Evolutionary conservation across 208 protist species (phyloP).

Genomic region (Leishmania tarentolae): DNA sequence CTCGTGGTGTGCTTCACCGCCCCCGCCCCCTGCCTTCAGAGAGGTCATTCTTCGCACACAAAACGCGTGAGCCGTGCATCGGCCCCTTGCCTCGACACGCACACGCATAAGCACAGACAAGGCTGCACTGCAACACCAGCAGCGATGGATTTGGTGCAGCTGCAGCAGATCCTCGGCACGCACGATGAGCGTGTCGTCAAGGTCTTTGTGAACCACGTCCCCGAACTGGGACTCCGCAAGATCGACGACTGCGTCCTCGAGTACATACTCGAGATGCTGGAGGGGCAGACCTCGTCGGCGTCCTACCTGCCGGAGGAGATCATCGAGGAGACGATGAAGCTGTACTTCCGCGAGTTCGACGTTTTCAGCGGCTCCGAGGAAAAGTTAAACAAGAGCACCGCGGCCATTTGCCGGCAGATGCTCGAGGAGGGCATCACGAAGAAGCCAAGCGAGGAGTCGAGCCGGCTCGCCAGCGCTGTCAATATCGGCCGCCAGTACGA

Average conservation of each 20-base stretch:
- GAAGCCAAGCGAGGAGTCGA: constrained; percentile 70
- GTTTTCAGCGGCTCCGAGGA: constrained; percentile 55
- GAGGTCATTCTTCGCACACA: neutral
- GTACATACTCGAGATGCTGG: constrained; percentile 87
- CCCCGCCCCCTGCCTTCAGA: neutral
- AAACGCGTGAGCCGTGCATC: neutral
- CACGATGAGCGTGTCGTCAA: constrained; percentile 57
- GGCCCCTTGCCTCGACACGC: neutral
- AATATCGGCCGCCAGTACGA: constrained; percentile 90
- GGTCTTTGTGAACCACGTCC: constrained; percentile 70
- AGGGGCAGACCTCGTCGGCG: constrained; percentile 78
- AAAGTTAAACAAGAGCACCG: constrained; percentile 33
- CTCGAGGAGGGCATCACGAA: constrained; percentile 57
- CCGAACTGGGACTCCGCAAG: constrained; percentile 69
- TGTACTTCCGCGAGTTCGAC: constrained; percentile 81
- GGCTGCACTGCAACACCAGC: neutral
- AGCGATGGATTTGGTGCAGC: constrained; percentile 63
- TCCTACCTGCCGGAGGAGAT: constrained; percentile 81
- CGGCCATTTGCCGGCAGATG: constrained; percentile 64
- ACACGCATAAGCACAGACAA: neutral
- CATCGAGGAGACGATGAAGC: constrained; percentile 71
- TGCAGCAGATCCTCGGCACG: constrained; percentile 56
- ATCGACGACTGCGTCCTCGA: constrained; percentile 82
- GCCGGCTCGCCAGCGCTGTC: constrained; percentile 73
- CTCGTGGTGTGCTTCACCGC: neutral